Percentiles rank a stretch among this genome's conserved stretches.
Conservation (phyloP, 768 basidiomycete species). For the Glaciozyma martinii region DNA sequence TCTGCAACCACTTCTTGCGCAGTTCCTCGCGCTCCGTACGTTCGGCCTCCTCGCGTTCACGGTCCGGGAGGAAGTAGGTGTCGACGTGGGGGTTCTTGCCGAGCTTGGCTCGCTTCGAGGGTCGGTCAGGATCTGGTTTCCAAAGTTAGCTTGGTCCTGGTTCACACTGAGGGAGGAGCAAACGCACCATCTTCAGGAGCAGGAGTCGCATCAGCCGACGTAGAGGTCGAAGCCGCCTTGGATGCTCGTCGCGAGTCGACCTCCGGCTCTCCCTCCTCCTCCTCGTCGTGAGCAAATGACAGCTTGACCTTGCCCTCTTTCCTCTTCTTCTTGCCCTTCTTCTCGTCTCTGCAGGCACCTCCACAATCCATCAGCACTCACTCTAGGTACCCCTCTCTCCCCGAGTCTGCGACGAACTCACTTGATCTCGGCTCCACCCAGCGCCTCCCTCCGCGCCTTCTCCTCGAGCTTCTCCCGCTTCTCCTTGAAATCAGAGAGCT, state of each 20-base stretch:
- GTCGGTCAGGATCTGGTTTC: constrained; percentile 39
- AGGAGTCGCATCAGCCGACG: constrained; percentile 1
- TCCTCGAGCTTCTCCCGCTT: constrained; percentile 31
- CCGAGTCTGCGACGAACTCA: constrained; percentile 48
- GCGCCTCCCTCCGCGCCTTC: constrained; percentile 56
- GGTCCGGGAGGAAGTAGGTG: constrained; percentile 94
- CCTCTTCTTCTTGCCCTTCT: constrained; percentile 73
- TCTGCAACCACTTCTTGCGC: constrained; percentile 74
- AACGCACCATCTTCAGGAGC: neutral
- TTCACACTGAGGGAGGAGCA: neutral
- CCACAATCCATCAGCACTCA: constrained; percentile 5
- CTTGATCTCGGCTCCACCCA: constrained; percentile 73
- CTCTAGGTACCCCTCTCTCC: neutral
- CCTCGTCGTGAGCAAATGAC: constrained; percentile 85
- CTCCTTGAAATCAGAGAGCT: constrained; percentile 49
- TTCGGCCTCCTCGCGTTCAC: constrained; percentile 92
- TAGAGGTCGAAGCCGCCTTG: constrained; percentile 1
- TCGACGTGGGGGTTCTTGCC: constrained; percentile 95
- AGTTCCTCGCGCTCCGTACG: constrained; percentile 78
- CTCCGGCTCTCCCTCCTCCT: constrained; percentile 43
- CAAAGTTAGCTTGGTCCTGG: constrained; percentile 13
- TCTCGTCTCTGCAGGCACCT: constrained; percentile 25
- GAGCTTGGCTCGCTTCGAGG: constrained; percentile 63
- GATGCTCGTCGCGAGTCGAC: constrained; percentile 21
- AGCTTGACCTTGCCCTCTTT: constrained; percentile 78